Evolutionary conservation across 192 early-diverging fungal genomes (phyloP).

Genomic region (Mortierella alpina): DNA sequence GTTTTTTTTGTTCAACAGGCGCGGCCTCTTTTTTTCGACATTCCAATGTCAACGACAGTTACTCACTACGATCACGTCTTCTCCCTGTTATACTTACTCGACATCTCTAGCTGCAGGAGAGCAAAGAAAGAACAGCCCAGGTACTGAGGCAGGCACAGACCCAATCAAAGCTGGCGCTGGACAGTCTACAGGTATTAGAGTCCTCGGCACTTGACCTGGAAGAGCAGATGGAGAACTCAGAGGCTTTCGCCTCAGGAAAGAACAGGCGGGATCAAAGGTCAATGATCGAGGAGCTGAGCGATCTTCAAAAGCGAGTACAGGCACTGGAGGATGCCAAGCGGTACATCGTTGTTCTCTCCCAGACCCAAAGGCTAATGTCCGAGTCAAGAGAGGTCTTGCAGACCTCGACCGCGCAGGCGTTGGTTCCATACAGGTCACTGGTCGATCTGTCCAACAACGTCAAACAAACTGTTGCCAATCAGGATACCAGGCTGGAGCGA

Average conservation of each 20-base stretch:
- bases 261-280: conserved; percentile 33
- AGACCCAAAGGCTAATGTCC: conserved; percentile 58
- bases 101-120: conserved; percentile 28
- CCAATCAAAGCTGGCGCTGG: conserved; percentile 13
- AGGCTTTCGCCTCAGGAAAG: conserved; percentile 37
- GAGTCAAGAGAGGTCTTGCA: conserved; percentile 52
- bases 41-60: background rate
- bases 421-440: conserved; percentile 57
- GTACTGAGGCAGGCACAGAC: conserved; percentile 24
- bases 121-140: conserved; percentile 19
- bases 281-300: conserved; percentile 47
- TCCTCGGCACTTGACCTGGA: conserved; percentile 39
- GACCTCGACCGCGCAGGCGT: conserved; percentile 47
- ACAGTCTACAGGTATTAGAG: conserved; percentile 21
- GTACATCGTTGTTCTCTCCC: conserved; percentile 57
- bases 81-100: background rate
- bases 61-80: background rate
- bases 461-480: conserved; percentile 18
- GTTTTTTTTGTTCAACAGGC: background rate
- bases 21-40: background rate
- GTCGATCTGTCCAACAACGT: conserved; percentile 38
- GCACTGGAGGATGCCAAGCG: conserved; percentile 50
- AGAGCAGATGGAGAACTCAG: conserved; percentile 39
- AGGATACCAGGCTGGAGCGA: conserved; percentile 41
- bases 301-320: conserved; percentile 37